phyloP scores from a whole-genome alignment of 192 early-diverging fungal species.

The Coemansia sp. region DNA sequence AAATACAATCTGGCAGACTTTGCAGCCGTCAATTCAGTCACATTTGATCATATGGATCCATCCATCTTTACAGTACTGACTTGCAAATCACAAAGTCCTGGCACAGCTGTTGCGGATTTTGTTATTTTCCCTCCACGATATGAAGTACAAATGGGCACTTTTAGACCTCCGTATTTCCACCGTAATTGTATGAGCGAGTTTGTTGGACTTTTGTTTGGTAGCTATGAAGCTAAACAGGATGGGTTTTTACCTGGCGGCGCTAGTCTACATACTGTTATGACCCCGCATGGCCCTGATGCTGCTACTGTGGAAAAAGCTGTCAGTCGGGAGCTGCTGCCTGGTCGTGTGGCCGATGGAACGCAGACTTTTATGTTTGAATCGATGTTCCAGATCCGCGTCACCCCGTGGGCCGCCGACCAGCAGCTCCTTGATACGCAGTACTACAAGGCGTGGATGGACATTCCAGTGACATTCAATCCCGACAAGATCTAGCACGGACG shows the following conservation, averaged over 20 bases:
- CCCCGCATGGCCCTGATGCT: conserved; percentile 89
- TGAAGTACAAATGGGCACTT: conserved; percentile 87
- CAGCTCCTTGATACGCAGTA: conserved; percentile 80
- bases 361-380: conserved; percentile 98
- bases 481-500: conserved; percentile 6
- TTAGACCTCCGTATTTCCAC: conserved; percentile 95
- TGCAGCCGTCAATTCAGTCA: conserved; percentile 81
- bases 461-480: conserved; percentile 50
- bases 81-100: conserved; percentile 78
- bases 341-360: conserved; percentile 75
- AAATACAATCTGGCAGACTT: conserved; percentile 88
- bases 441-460: conserved; percentile 80
- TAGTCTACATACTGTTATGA: conserved; percentile 76
- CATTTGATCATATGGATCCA: conserved; percentile 89
- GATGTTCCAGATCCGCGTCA: conserved; percentile 71
- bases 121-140: conserved; percentile 96
- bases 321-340: conserved; percentile 67
- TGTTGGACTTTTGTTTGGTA: conserved; percentile 92
- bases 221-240: conserved; percentile 90
- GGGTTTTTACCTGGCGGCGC: conserved; percentile 93
- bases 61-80: conserved; percentile 96
- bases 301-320: conserved; percentile 70
- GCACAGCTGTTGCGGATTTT: conserved; percentile 89
- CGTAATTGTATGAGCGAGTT: conserved; percentile 98
- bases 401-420: conserved; percentile 74